phyloP scores from a whole-genome alignment of 2,329 filamentous ascomycete genomes.

The Myriosclerotinia scirpicola region DNA sequence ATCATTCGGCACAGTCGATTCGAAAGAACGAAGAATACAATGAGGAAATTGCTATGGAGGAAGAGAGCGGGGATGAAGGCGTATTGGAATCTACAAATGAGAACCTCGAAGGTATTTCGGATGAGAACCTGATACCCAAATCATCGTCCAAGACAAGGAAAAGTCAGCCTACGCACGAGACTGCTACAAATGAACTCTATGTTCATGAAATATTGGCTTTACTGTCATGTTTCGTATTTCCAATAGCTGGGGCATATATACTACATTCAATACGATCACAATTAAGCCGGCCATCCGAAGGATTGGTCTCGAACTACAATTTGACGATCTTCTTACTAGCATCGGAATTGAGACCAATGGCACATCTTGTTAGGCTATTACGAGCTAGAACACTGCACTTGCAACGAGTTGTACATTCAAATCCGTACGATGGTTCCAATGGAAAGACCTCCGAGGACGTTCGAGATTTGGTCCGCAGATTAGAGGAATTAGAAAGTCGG shows the following conservation, averaged over 20 bases:
- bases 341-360: conserved; percentile 79
- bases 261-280: conserved; percentile 79
- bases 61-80: conserved; percentile 50
- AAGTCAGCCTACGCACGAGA: conserved; percentile 35
- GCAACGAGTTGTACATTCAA: conserved; percentile 67
- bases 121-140: conserved; percentile 25
- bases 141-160: conserved; percentile 29
- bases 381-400: conserved; percentile 77
- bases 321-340: conserved; percentile 86
- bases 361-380: conserved; percentile 78
- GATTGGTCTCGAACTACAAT: conserved; percentile 89
- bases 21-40: conserved; percentile 52
- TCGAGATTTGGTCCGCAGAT: conserved; percentile 59
- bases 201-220: conserved; percentile 74
- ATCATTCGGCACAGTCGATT: conserved; percentile 66
- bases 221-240: conserved; percentile 74
- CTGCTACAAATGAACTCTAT: conserved; percentile 64
- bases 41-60: conserved; percentile 40
- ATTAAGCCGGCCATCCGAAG: conserved; percentile 79
- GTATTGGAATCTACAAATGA: conserved; percentile 34
- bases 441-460: conserved; percentile 44
- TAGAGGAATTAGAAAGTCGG: conserved; percentile 69
- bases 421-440: conserved; percentile 46
- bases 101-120: conserved; percentile 34
- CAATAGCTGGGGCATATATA: conserved; percentile 76